phyloP scores from a whole-genome alignment of 768 basidiomycete genomes.

The Clitopilus passeckerianus region DNA sequence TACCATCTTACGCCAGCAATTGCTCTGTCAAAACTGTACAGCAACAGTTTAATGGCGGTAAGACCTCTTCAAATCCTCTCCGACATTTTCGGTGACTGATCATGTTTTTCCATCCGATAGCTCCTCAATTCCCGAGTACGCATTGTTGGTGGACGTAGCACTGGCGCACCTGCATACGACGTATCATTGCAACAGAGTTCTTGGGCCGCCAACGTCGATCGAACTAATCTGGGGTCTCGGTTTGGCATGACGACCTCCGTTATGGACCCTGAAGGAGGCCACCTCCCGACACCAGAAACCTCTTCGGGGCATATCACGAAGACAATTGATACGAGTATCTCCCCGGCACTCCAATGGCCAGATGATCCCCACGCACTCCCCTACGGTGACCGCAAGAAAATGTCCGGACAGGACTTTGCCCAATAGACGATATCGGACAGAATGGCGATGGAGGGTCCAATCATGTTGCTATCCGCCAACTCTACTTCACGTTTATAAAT shows the following conservation, averaged over 20 bases:
- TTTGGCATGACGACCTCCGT: neutral
- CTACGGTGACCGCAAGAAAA: neutral
- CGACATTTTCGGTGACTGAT: neutral
- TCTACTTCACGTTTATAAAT: no score
- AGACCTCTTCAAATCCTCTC: neutral
- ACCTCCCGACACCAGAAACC: neutral
- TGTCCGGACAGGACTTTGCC: no score
- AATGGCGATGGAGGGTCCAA: no score
- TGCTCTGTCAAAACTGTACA: slow-evolving; percentile 18
- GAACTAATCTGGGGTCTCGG: neutral
- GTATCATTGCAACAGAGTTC: neutral
- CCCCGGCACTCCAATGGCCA: neutral
- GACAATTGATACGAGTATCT: neutral
- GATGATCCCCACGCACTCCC: neutral
- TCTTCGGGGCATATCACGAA: neutral
- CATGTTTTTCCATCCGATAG: neutral
- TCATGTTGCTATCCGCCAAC: no score
- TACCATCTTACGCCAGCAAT: slow-evolving; percentile 13
- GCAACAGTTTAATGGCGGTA: slow-evolving; percentile 7
- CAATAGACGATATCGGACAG: no score
- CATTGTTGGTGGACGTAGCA: neutral
- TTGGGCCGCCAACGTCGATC: neutral
- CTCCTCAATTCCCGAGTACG: neutral
- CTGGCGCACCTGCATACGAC: neutral
- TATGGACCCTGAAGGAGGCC: neutral